These are phyloP conservation scores for Alternaria tenuissima DNA, from an alignment of 2,329 filamentous ascomycete genomes.

Conservation along the genomic window DNA sequence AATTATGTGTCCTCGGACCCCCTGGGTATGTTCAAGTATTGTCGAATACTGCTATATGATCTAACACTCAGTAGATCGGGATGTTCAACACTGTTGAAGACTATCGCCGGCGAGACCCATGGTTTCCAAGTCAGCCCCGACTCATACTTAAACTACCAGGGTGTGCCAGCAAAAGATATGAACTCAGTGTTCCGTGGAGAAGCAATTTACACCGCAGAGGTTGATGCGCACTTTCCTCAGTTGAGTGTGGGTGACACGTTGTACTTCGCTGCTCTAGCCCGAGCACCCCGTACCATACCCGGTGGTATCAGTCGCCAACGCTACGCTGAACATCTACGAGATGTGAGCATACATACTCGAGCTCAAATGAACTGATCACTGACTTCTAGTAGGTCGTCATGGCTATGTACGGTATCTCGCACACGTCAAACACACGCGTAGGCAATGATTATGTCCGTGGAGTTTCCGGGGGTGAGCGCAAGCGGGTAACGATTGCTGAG, in stretches of 20 bases:
- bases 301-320: slow-evolving; percentile 62
- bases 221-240: slow-evolving; percentile 80
- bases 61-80: slow-evolving; percentile 55
- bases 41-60: not conserved
- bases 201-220: slow-evolving; percentile 83
- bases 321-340: slow-evolving; percentile 69
- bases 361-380: not conserved
- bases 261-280: slow-evolving; percentile 70
- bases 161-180: slow-evolving; percentile 75
- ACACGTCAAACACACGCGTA: slow-evolving; percentile 74
- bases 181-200: slow-evolving; percentile 78
- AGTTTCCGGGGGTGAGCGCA: slow-evolving; percentile 72
- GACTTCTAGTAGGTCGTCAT: slow-evolving; percentile 63
- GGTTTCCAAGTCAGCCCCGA: slow-evolving; percentile 75
- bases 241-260: slow-evolving; percentile 79
- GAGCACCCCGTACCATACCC: slow-evolving; percentile 68
- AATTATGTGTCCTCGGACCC: slow-evolving; percentile 75
- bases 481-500: slow-evolving; percentile 43
- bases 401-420: slow-evolving; percentile 76
- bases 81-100: slow-evolving; percentile 84
- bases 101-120: slow-evolving; percentile 80
- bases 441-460: slow-evolving; percentile 77
- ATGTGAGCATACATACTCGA: slow-evolving; percentile 42
- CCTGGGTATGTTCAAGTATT: slow-evolving; percentile 52
- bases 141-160: slow-evolving; percentile 83